Base-by-base conservation (phyloP, 2,329 filamentous ascomycete genomes). In the Rhynchosporium secalis region DNA sequence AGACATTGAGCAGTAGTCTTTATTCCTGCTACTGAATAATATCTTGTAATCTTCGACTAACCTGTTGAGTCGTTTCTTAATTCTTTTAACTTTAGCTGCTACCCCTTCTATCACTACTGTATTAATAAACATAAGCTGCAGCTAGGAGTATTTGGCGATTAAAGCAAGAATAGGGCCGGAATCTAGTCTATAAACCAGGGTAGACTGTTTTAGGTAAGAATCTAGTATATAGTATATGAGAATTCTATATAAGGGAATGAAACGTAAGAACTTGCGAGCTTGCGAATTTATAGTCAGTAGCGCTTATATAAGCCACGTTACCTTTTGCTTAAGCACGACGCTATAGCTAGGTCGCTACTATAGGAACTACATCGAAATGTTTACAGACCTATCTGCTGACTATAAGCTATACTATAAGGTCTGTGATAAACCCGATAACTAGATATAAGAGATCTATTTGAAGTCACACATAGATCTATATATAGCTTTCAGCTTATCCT, bases 41-140 rank as follows among this genome's bases (percentile, higher is more conserved):
- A 2, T 54, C 29, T 49, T 49, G 51, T 49, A 47, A 61, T 61
- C 56, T 61, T 61, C 43, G 51, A 46, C 33, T 33, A 61, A 31
- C 41, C 20, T 28, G 29, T 56, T 46, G 9, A 61, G 51, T 56
- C 36, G 43, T 33, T 13, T 61, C 43, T 61, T 8, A 56, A 61
- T 43, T 56, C 40, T 40, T 43, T 51, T 49, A 43, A 61, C 59
- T 56, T 61, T 61, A 33, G 38, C 45, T 20, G 7, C 48, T 6
- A 61, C 51, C 43, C 57, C 52, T 60, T 33, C 49, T 4, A 60
- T 60, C 40, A 51, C 28, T 4, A 60, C 13, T n/a, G 31, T 51
- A 51, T 6, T 15, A 8, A 36, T 51, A 51, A 51, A 51, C 38
- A 51, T 51, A 51, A 51, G 48, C 48, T 51, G 31, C 31, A 6